These are phyloP conservation scores for Acidomyces sp. DNA, from an alignment of 495 filamentous ascomycete genomes.

Conservation along the genomic window DNA sequence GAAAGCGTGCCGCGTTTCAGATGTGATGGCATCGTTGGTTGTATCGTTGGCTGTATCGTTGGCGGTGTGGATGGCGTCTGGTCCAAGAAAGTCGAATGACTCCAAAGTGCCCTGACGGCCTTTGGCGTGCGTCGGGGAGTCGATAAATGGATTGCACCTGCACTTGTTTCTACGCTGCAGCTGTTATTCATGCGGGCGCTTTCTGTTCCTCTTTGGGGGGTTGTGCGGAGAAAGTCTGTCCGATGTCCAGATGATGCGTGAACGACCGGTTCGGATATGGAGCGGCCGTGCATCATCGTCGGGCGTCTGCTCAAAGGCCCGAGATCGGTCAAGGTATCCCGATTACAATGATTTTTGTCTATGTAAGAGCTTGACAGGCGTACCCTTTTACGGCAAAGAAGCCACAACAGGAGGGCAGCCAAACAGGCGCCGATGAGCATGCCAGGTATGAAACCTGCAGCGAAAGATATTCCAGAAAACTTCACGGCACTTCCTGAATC, in stretches of 20 bases:
- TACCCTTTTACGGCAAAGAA: conserved; percentile 32
- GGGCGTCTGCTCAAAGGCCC: conserved; percentile 21
- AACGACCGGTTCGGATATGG: conserved; percentile 43
- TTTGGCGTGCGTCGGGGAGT: conserved; percentile 7
- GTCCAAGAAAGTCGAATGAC: conserved; percentile 11
- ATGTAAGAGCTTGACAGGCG: conserved; percentile 20
- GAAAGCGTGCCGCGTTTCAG: conserved; percentile 16
- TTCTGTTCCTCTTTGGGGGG: conserved; percentile 6
- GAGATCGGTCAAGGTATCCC: conserved; percentile 15
- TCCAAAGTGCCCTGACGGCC: conserved; percentile 11
- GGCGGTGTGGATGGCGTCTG: conserved; percentile 7
- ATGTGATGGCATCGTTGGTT: conserved; percentile 11
- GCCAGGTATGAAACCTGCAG: conserved; percentile 54
- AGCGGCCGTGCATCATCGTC: conserved; percentile 23
- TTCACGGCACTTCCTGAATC: conserved; percentile 17
- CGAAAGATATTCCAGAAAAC: conserved; percentile 42
- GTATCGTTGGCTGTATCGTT: conserved; percentile 1
- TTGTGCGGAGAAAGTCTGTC: conserved; percentile 44
- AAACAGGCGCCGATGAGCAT: conserved; percentile 40
- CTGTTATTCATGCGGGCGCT: conserved; percentile 2
- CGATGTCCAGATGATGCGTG: conserved; percentile 36
- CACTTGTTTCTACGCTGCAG: conserved; percentile 5
- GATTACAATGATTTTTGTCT: conserved; percentile 1
- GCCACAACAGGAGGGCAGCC: conserved; percentile 32
- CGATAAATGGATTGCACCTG: no score